Evolutionary conservation across 2,329 filamentous ascomycete genomes (phyloP).

Genomic region (Pseudopithomyces chartarum): DNA sequence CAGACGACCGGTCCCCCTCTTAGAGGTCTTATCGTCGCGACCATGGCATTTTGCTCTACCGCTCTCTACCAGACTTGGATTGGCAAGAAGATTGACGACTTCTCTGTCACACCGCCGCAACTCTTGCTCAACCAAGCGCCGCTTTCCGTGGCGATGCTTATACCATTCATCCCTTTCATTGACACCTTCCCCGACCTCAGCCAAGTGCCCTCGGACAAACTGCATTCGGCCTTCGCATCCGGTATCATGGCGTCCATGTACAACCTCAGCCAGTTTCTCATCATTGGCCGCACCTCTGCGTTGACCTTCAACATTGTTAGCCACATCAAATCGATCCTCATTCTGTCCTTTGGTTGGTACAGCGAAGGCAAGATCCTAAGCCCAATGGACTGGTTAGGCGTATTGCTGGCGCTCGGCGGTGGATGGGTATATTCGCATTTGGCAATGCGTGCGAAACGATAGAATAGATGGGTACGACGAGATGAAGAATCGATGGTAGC

Average conservation of each 20-base stretch:
- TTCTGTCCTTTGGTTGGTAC: constrained; percentile 53
- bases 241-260: constrained; percentile 51
- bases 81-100: constrained; percentile 55
- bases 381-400: constrained; percentile 48
- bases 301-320: constrained; percentile 48
- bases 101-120: constrained; percentile 50
- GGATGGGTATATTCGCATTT: constrained; percentile 54
- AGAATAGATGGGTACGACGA: constrained; percentile 1
- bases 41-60: constrained; percentile 51
- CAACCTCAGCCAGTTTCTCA: constrained; percentile 50
- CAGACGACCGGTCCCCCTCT: constrained; percentile 47
- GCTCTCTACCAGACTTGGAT: constrained; percentile 57
- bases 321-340: constrained; percentile 54
- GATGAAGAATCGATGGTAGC: not conserved
- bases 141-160: constrained; percentile 50
- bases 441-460: constrained; percentile 42
- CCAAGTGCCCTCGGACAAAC: constrained; percentile 45
- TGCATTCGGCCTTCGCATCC: constrained; percentile 48
- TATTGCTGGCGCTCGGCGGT: constrained; percentile 51
- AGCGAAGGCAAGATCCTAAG: constrained; percentile 50
- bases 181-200: constrained; percentile 48
- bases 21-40: constrained; percentile 50
- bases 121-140: constrained; percentile 54
- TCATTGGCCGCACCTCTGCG: constrained; percentile 47
- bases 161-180: constrained; percentile 51